Conservation (phyloP, 2,329 filamentous ascomycete species). For the Colletotrichum sp. region DNA sequence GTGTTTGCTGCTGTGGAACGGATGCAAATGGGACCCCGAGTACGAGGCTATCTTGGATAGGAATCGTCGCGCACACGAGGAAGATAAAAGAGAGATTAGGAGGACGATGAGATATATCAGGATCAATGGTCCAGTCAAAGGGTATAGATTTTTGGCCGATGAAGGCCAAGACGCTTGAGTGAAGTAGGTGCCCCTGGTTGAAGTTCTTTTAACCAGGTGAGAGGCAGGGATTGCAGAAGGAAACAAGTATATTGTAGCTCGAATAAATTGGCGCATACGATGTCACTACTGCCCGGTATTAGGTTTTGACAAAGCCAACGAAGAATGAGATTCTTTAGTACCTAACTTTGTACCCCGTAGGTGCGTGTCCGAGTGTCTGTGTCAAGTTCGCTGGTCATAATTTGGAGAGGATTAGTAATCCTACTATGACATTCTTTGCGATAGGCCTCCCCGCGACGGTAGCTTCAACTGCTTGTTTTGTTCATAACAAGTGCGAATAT, state of each 20-base stretch:
- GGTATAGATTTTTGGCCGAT: background rate
- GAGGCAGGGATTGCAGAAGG: background rate
- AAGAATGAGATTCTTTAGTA: background rate
- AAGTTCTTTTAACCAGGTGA: background rate
- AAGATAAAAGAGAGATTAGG: background rate
- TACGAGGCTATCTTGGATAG: background rate
- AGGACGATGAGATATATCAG: background rate
- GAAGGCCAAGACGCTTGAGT: background rate
- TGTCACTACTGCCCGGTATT: background rate
- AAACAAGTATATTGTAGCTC: background rate
- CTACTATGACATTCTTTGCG: background rate
- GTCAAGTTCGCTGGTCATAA: background rate
- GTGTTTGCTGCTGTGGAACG: background rate
- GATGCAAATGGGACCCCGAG: background rate
- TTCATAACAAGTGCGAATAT: background rate
- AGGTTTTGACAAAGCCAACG: background rate
- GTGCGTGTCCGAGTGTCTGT: background rate
- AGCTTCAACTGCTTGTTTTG: background rate
- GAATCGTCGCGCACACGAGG: background rate
- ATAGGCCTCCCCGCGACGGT: background rate
- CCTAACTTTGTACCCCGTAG: background rate
- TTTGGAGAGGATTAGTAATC: background rate
- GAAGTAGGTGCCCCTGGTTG: background rate
- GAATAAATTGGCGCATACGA: background rate
- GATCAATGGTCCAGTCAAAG: background rate